phyloP scores from a whole-genome alignment of 2,329 filamentous ascomycete genomes.

The Monilinia vaccinii-corymbosi region DNA sequence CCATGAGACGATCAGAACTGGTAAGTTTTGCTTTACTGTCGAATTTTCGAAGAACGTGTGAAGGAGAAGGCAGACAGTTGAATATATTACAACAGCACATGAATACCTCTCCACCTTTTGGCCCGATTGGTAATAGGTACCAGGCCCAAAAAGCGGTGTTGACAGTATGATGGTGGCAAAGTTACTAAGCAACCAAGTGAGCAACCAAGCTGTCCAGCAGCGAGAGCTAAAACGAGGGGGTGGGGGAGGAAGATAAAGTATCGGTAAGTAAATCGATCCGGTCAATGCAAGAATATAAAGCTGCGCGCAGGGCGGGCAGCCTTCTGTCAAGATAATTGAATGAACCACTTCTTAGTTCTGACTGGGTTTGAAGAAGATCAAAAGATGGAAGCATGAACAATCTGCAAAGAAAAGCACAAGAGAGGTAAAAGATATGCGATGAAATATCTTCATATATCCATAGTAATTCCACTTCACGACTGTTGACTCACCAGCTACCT shows the following conservation, averaged over 20 bases:
- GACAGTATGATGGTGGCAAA: not conserved
- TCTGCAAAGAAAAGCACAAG: slow-evolving; percentile 7
- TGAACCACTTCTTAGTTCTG: not conserved
- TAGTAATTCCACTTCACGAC: not conserved
- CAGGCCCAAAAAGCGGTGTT: slow-evolving; percentile 3
- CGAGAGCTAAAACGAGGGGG: not conserved
- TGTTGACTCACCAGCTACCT: not conserved
- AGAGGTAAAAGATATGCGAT: not conserved
- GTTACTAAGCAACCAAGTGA: not conserved
- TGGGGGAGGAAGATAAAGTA: not conserved
- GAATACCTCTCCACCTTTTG: slow-evolving; percentile 1
- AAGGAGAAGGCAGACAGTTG: slow-evolving; percentile 1
- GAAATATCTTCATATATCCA: slow-evolving; percentile 1
- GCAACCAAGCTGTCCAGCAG: slow-evolving; percentile 2
- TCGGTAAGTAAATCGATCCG: not conserved
- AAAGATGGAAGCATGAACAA: not conserved
- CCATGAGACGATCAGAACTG: not conserved
- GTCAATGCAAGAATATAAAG: not conserved
- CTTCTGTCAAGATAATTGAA: not conserved
- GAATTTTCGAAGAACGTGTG: not conserved
- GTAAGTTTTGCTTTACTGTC: not conserved
- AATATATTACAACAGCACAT: slow-evolving; percentile 8
- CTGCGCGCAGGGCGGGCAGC: not conserved
- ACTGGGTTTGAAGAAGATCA: not conserved
- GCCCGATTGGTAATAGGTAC: not conserved